A percentile compares a stretch with the other conserved stretches of the same genome.
Conservation (phyloP, 2,329 filamentous ascomycete species). For the Ceratocystis ficicola region DNA sequence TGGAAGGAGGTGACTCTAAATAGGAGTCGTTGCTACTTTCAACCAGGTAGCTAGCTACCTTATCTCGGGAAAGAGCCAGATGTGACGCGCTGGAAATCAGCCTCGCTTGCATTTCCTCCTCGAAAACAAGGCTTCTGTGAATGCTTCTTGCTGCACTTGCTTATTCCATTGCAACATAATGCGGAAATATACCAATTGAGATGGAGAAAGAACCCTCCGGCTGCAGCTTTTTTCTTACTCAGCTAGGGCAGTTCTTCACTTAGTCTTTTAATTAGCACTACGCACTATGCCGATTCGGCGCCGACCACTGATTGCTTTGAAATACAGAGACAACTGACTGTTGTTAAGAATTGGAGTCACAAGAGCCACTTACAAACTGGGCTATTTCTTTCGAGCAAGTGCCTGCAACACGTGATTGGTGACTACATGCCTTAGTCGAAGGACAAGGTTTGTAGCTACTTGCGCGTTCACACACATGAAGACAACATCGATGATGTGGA, state of each 20-base stretch:
- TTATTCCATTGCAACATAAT: too few relatives aligned
- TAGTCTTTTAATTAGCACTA: not conserved
- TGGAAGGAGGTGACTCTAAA: not conserved
- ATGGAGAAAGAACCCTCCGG: not conserved
- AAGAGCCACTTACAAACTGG: not conserved
- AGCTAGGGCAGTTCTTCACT: not conserved
- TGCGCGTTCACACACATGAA: not conserved
- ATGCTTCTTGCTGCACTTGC: too few relatives aligned
- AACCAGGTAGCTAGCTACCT: too few relatives aligned
- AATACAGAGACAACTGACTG: not conserved
- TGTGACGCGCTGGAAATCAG: too few relatives aligned
- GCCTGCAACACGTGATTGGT: not conserved
- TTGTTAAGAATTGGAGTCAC: not conserved
- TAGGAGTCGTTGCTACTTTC: not conserved
- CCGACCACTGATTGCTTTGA: constrained; percentile 8
- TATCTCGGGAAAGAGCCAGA: too few relatives aligned
- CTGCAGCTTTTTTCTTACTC: not conserved
- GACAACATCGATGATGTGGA: not conserved
- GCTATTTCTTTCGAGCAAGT: not conserved
- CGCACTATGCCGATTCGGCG: not conserved
- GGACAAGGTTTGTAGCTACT: not conserved
- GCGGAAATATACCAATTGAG: not conserved
- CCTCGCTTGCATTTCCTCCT: too few relatives aligned
- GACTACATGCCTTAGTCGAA: not conserved
- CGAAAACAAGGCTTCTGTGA: too few relatives aligned